phyloP scores from a whole-genome alignment of 441 rosid genomes.

The Gossypium aridum region DNA sequence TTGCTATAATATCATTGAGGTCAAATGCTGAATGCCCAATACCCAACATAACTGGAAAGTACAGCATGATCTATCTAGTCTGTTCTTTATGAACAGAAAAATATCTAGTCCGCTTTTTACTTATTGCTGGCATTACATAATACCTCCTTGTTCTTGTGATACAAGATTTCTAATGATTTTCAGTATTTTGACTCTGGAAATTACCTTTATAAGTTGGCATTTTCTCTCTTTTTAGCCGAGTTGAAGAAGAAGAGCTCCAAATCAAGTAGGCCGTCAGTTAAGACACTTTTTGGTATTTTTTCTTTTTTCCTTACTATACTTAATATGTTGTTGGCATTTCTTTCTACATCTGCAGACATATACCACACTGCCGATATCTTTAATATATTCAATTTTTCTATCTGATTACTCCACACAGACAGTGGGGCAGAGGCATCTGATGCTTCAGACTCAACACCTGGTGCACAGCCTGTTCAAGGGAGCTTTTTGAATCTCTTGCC shows the following conservation, averaged over 20 bases:
- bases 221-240: slow-evolving; percentile 35
- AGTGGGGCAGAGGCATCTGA: slow-evolving; percentile 44
- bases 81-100: too few species aligned
- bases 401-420: slow-evolving; percentile 32
- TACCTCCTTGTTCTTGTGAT: neutral
- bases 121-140: neutral
- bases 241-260: slow-evolving; percentile 44
- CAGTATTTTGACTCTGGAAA: neutral
- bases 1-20: neutral
- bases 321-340: neutral
- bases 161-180: neutral
- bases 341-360: neutral
- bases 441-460: slow-evolving; percentile 25
- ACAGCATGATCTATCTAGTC: neutral
- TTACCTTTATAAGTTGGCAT: neutral
- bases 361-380: neutral
- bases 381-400: neutral
- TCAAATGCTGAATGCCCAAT: neutral
- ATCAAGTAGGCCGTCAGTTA: slow-evolving; percentile 47
- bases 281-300: slow-evolving; percentile 48
- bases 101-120: neutral
- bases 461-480: slow-evolving; percentile 33
- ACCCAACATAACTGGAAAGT: neutral
- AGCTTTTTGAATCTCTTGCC: slow-evolving; percentile 42
- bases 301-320: neutral